A percentile compares a stretch with the other conserved stretches of the same genome.
These are phyloP conservation scores for Euclidium syriacum DNA, from an alignment of 345 rosid genomes.

Conservation along the genomic window DNA sequence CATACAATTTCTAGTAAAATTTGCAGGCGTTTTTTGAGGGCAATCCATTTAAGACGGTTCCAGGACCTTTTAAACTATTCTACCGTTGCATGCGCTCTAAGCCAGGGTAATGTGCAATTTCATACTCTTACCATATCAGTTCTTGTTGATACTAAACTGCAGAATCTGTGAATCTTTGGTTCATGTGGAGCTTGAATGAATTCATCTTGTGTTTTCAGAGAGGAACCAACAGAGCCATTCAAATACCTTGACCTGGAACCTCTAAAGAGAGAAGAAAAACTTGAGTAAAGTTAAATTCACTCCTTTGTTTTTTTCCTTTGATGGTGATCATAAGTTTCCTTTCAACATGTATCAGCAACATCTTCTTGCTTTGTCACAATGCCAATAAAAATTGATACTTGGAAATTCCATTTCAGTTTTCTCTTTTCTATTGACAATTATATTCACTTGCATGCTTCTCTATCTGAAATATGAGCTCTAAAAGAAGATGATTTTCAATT, in stretches of 20 bases:
- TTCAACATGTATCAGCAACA: slow-evolving; percentile 13
- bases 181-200: slow-evolving; percentile 7
- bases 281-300: slow-evolving; percentile 40
- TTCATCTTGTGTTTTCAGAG: slow-evolving; percentile 45
- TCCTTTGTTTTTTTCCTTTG: neutral
- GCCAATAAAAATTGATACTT: slow-evolving; percentile 15
- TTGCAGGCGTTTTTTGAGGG: slow-evolving; percentile 93
- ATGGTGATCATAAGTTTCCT: slow-evolving; percentile 2
- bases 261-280: slow-evolving; percentile 62
- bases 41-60: slow-evolving; percentile 95
- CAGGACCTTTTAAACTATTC: slow-evolving; percentile 93
- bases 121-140: neutral
- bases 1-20: no score
- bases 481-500: neutral
- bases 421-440: neutral
- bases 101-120: slow-evolving; percentile 66
- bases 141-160: neutral
- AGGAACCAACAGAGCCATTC: slow-evolving; percentile 90
- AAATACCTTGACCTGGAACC: slow-evolving; percentile 76
- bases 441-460: slow-evolving; percentile 13
- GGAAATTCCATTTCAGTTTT: neutral
- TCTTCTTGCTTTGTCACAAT: neutral
- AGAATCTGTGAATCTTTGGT: neutral
- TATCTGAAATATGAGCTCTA: neutral
- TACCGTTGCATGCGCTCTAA: slow-evolving; percentile 95